A percentile compares a stretch with the other conserved stretches of the same genome.
Conservation (phyloP, 768 basidiomycete genomes). For the Vararia minispora region DNA sequence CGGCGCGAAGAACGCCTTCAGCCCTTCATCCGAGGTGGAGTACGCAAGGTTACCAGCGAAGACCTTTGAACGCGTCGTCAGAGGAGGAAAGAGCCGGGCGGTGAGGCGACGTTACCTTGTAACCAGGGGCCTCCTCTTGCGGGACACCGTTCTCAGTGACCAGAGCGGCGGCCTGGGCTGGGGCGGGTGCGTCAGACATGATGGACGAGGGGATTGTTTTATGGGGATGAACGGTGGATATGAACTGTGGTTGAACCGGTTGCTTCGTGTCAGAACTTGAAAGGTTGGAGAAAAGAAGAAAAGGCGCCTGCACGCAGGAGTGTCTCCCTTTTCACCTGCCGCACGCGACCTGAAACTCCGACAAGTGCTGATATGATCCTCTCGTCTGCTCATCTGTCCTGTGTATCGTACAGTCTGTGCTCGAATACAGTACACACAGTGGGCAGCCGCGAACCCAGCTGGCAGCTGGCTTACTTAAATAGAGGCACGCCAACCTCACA, state of each 20-base stretch:
- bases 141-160: conserved; percentile 77
- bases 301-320: conserved; percentile 13
- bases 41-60: conserved; percentile 96
- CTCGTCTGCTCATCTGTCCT: too few relatives aligned
- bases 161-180: too few relatives aligned
- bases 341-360: conserved; percentile 3
- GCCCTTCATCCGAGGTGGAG: conserved; percentile 87
- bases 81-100: conserved; percentile 6
- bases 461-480: too few relatives aligned
- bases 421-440: too few relatives aligned
- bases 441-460: too few relatives aligned
- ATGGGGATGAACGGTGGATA: conserved; percentile 43
- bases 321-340: conserved; percentile 5
- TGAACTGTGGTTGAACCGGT: conserved; percentile 60
- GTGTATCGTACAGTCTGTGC: too few relatives aligned
- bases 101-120: conserved; percentile 50
- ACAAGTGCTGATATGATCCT: too few relatives aligned
- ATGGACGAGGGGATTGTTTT: conserved; percentile 46
- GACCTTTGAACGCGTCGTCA: conserved; percentile 38
- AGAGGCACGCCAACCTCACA: too few relatives aligned
- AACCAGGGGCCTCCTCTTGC: conserved; percentile 70
- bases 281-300: conserved; percentile 54
- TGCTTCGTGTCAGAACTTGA: conserved; percentile 77
- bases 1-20: conserved; percentile 88
- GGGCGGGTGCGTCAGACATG: conserved; percentile 91